These are phyloP conservation scores for Melanopsichium pennsylvanicum DNA, from an alignment of 1,284 basidiomycete genomes.

Conservation along the genomic window DNA sequence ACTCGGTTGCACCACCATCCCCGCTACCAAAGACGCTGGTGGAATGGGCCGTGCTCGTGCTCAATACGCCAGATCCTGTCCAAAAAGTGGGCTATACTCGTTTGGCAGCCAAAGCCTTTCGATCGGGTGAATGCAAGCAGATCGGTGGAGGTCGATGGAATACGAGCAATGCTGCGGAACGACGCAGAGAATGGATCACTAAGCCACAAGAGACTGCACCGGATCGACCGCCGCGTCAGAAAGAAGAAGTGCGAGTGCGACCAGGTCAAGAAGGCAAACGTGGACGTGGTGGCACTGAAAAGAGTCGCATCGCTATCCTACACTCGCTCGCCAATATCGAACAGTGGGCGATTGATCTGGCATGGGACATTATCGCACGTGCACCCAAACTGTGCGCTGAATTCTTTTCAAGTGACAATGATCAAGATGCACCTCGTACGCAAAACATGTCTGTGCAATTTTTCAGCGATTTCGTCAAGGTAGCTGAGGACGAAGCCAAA, in stretches of 20 bases:
- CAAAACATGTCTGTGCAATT: conserved; percentile 59
- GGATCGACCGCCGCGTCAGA: conserved; percentile 73
- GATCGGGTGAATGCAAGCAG: conserved; percentile 74
- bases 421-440: conserved; percentile 17
- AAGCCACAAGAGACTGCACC: conserved; percentile 69
- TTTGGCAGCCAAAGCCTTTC: conserved; percentile 75
- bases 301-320: conserved; percentile 78
- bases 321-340: conserved; percentile 88
- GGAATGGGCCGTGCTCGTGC: conserved; percentile 78
- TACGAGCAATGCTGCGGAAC: conserved; percentile 3
- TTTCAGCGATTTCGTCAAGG: conserved; percentile 65
- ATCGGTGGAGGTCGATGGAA: conserved; percentile 69
- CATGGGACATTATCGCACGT: conserved; percentile 75
- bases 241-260: conserved; percentile 71
- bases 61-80: conserved; percentile 77
- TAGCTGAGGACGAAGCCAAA: conserved; percentile 82
- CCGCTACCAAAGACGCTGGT: conserved; percentile 70
- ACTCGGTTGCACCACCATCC: conserved; percentile 28
- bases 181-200: conserved; percentile 30
- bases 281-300: conserved; percentile 70
- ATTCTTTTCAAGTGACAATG: conserved; percentile 19
- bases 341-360: conserved; percentile 77
- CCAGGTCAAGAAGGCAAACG: conserved; percentile 74
- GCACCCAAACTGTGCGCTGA: conserved; percentile 52
- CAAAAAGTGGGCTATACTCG: conserved; percentile 77